Percentiles rank a stretch among this genome's conserved stretches.
Evolutionary conservation across 2,329 filamentous ascomycete genomes (phyloP).

Genomic region (Exophiala spinifera): DNA sequence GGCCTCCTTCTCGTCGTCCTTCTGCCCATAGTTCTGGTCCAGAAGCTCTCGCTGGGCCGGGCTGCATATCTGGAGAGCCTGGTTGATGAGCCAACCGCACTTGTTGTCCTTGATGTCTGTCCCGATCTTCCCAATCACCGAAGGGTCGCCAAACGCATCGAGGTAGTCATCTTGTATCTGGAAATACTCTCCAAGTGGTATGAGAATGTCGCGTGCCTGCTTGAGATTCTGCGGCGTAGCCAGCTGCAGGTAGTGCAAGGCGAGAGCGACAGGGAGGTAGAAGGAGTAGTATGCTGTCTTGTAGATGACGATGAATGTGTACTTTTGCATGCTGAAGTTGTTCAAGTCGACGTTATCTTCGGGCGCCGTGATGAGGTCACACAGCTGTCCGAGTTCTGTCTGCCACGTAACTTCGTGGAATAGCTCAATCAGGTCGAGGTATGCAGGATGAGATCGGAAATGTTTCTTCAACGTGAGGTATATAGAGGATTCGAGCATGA

Average conservation of each 20-base stretch:
- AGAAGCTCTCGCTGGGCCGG: conserved; percentile 84
- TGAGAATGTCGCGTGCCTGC: conserved; percentile 84
- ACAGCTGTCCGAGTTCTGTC: conserved; percentile 92
- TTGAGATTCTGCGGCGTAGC: conserved; percentile 87
- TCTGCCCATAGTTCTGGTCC: conserved; percentile 90
- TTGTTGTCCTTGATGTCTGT: conserved; percentile 99
- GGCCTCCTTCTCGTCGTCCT: conserved; percentile 78
- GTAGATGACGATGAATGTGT: conserved; percentile 98
- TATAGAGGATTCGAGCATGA: conserved; percentile 89
- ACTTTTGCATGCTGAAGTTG: conserved; percentile 95
- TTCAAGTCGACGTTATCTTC: conserved; percentile 89
- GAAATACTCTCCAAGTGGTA: conserved; percentile 98
- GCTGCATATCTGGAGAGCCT: conserved; percentile 75
- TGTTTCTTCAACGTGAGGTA: conserved; percentile 90
- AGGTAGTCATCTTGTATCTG: conserved; percentile 99
- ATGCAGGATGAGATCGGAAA: conserved; percentile 82
- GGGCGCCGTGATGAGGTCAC: conserved; percentile 91
- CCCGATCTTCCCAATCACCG: conserved; percentile 95
- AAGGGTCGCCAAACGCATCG: conserved; percentile 91
- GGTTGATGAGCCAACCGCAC: conserved; percentile 97
- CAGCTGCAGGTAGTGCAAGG: conserved; percentile 78
- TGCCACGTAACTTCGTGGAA: conserved; percentile 94
- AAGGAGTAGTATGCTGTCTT: conserved; percentile 99
- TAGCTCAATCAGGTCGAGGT: conserved; percentile 88
- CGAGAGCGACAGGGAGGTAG: conserved; percentile 92